Conservation (phyloP, 2,329 filamentous ascomycete genomes). For the Cyphellophora europaea region DNA sequence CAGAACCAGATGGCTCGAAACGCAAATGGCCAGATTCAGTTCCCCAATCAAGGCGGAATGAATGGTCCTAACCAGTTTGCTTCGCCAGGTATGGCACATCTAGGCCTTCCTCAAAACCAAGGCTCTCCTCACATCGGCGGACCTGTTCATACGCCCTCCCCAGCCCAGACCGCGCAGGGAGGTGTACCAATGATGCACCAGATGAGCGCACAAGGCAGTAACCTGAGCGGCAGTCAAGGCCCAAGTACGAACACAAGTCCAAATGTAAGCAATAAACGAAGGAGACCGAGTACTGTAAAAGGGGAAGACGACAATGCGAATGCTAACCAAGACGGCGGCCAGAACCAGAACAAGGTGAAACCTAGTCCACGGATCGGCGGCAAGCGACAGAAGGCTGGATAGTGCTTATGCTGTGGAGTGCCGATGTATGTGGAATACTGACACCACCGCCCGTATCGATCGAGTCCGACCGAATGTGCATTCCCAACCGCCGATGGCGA, state of each 20-base stretch:
- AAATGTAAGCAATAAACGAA: constrained; percentile 48
- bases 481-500: no score
- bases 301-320: constrained; percentile 44
- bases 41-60: constrained; percentile 30
- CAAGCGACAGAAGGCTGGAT: constrained; percentile 36
- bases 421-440: no score
- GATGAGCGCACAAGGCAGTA: constrained; percentile 47
- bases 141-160: constrained; percentile 36
- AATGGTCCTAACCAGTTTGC: constrained; percentile 44
- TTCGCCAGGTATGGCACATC: constrained; percentile 48
- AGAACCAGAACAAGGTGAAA: constrained; percentile 33
- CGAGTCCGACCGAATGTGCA: no score
- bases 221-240: constrained; percentile 37
- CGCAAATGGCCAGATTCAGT: constrained; percentile 16
- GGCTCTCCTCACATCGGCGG: constrained; percentile 45
- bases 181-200: constrained; percentile 46
- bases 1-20: constrained; percentile 16
- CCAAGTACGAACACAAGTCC: constrained; percentile 55
- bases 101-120: constrained; percentile 37
- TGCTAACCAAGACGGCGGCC: constrained; percentile 40
- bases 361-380: constrained; percentile 36
- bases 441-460: no score
- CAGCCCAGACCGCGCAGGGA: constrained; percentile 36
- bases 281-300: constrained; percentile 51
- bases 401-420: no score